Conservation (phyloP, 768 basidiomycete genomes). For the Candolleomyces efflorescens region DNA sequence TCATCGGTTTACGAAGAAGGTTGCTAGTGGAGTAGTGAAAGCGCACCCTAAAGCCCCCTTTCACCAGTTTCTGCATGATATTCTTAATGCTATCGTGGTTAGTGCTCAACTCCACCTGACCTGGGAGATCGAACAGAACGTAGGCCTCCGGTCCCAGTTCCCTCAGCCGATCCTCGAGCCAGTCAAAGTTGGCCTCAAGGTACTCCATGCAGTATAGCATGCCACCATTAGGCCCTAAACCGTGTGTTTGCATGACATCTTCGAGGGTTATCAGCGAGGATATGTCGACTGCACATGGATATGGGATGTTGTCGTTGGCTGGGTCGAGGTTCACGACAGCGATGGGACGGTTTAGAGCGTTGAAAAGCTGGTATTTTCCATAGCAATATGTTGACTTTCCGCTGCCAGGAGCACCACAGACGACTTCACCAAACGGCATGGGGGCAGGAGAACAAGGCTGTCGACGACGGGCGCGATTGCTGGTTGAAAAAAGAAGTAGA, state of each 20-base stretch:
- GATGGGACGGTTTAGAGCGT: slow-evolving; percentile 81
- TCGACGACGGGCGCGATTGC: too few species aligned
- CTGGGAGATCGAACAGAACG: slow-evolving; percentile 92
- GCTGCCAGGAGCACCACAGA: slow-evolving; percentile 81
- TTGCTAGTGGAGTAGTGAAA: slow-evolving; percentile 1
- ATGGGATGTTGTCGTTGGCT: slow-evolving; percentile 85
- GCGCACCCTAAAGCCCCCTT: slow-evolving; percentile 82
- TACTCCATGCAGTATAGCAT: slow-evolving; percentile 98
- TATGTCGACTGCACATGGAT: slow-evolving; percentile 88
- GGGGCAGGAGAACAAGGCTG: neutral
- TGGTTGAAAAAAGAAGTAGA: too few species aligned
- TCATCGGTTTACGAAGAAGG: slow-evolving; percentile 9
- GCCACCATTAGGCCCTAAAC: slow-evolving; percentile 91
- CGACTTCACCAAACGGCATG: slow-evolving; percentile 88
- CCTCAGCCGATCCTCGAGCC: slow-evolving; percentile 66
- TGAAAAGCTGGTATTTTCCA: slow-evolving; percentile 85
- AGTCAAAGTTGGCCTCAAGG: slow-evolving; percentile 91
- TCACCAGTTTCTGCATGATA: slow-evolving; percentile 68
- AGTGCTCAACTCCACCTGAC: slow-evolving; percentile 96
- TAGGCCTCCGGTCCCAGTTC: slow-evolving; percentile 73
- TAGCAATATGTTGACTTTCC: slow-evolving; percentile 89
- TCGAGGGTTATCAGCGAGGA: slow-evolving; percentile 80
- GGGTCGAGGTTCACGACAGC: slow-evolving; percentile 95
- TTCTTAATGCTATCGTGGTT: slow-evolving; percentile 88
- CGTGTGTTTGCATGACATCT: slow-evolving; percentile 80